These are phyloP conservation scores for Leccinum arenicola DNA, from an alignment of 768 basidiomycete genomes.

Conservation along the genomic window DNA sequence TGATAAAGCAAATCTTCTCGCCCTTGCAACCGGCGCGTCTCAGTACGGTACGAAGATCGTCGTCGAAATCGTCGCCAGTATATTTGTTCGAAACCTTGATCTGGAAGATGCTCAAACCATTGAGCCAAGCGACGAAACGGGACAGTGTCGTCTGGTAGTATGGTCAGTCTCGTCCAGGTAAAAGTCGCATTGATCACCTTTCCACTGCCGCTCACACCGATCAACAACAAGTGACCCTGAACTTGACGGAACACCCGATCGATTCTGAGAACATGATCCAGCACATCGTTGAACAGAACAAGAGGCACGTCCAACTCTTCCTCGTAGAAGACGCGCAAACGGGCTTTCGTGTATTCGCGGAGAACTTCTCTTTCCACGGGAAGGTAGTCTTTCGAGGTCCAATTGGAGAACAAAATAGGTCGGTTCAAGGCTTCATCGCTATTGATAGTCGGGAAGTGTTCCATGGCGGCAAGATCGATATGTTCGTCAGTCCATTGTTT, in stretches of 20 bases:
- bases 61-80: conserved; percentile 97
- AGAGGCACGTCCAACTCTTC: conserved; percentile 98
- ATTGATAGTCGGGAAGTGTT: conserved; percentile 93
- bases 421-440: conserved; percentile 80
- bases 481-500: conserved; percentile 93
- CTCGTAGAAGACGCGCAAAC: conserved; percentile 97
- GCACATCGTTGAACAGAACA: conserved; percentile 96
- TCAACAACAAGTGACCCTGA: conserved; percentile 93
- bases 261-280: conserved; percentile 96
- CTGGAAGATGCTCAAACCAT: conserved; percentile 97
- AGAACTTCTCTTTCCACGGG: conserved; percentile 91
- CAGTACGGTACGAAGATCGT: conserved; percentile 92
- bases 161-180: conserved; percentile 15
- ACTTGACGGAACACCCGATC: conserved; percentile 98
- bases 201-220: conserved; percentile 97
- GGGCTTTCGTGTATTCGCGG: conserved; percentile 95
- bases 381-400: conserved; percentile 97
- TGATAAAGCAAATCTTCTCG: conserved; percentile 99
- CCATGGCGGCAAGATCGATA: conserved; percentile 78
- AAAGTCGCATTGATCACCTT: conserved; percentile 64
- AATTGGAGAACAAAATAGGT: conserved; percentile 97
- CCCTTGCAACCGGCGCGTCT: conserved; percentile 97
- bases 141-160: conserved; percentile 83
- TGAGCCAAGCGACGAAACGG: conserved; percentile 99
- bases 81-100: conserved; percentile 99